Base-by-base conservation (phyloP, 2,329 filamentous ascomycete species). In the Verticillium nubilum region DNA sequence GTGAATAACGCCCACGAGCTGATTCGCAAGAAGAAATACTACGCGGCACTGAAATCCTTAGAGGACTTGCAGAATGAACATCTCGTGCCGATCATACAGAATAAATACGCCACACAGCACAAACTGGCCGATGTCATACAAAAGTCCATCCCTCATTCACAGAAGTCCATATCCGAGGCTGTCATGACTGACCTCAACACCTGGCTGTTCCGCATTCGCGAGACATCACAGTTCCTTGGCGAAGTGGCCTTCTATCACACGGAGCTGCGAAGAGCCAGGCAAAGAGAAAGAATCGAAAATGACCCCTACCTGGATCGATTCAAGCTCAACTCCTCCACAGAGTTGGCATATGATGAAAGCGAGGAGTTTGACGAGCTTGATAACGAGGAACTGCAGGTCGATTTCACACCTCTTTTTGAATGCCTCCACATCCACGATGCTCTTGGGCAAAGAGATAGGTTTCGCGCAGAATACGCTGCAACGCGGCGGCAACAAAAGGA, bases 211-310 rank as follows among this genome's bases (percentile, higher is more conserved):
- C 88, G 91, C 25, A 96, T 99, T 63, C 87, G 95, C 67, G 95
- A 99, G 73, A 96, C 92, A 19, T 97, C 95, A 1, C 94, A 97
- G 67, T 97, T 97, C 64, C 78, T 99, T 7, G 95, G 95, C 4
- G 95, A 99, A 72, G 91, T 99, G 6, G 93, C 95, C 4, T 96
- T 99, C 70, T 98, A 96, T 69, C 92, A 98, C 69, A 99, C 95
- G 0, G 90, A 97, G 67, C 85, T 96, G 70, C 86, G 95, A 52
- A 85, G 94, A 63, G 85, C 86, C 26, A 85, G 94, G 56, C 92
- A 96, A 69, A 90, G 92, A 70, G 89, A 96, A 68, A 85, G 95
- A 23, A 85, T 89, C 9, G 90, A 96, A 64, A 82, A 86, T 23
- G 87, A 92, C 61, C 79, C 86, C 0, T 92, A 90, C 64, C 79